phyloP scores from a whole-genome alignment of 2,329 filamentous ascomycete genomes.

The Chrysosporium queenslandicum region DNA sequence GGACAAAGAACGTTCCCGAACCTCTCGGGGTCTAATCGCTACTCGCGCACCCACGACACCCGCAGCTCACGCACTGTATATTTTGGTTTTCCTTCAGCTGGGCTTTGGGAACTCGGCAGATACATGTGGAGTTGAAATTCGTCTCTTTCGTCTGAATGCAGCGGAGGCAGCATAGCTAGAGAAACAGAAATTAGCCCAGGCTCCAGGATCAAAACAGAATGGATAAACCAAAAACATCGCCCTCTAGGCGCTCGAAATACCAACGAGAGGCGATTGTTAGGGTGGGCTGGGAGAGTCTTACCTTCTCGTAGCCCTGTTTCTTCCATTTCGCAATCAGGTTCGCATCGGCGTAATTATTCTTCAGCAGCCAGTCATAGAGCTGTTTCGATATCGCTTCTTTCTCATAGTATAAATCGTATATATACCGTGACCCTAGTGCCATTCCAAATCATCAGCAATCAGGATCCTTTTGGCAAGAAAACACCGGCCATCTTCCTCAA shows the following conservation, averaged over 20 bases:
- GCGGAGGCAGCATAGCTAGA: conserved; percentile 77
- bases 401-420: conserved; percentile 96
- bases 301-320: conserved; percentile 98
- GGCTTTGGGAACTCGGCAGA: conserved; percentile 85
- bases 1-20: not conserved
- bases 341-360: conserved; percentile 91
- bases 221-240: too few relatives aligned
- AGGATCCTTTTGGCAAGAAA: not conserved
- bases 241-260: too few relatives aligned
- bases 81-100: conserved; percentile 83
- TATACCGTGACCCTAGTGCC: conserved; percentile 68
- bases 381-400: conserved; percentile 89
- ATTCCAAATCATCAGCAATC: too few relatives aligned
- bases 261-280: not conserved
- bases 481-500: not conserved
- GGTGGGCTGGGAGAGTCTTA: conserved; percentile 34
- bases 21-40: conserved; percentile 51
- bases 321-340: conserved; percentile 99
- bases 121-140: conserved; percentile 95
- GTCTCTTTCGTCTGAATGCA: conserved; percentile 99
- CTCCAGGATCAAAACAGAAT: not conserved
- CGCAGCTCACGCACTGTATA: conserved; percentile 89
- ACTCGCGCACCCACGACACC: conserved; percentile 81
- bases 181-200: not conserved
- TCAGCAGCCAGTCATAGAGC: conserved; percentile 91